A percentile compares a stretch with the other conserved stretches of the same genome.
Evolutionary conservation across 2,329 filamentous ascomycete genomes (phyloP).

Genomic region (Stagonosporopsis cucurbitacearum): DNA sequence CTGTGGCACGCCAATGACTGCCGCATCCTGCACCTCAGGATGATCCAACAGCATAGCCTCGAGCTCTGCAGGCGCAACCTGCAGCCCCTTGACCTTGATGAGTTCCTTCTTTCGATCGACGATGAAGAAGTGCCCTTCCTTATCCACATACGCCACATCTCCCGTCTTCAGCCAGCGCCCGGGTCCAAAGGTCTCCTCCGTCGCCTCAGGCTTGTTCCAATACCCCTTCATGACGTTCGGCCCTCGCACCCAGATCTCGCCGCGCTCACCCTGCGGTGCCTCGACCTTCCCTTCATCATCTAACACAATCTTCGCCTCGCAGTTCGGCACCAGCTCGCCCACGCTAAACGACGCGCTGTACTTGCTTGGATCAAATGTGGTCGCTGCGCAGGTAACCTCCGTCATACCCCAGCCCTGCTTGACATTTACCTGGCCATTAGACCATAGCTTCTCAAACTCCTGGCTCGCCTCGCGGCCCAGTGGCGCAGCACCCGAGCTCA

Average conservation of each 20-base stretch:
- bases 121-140: constrained; percentile 65
- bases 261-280: constrained; percentile 59
- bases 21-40: constrained; percentile 66
- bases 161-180: constrained; percentile 77
- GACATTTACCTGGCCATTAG: constrained; percentile 56
- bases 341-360: constrained; percentile 58
- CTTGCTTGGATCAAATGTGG: constrained; percentile 67
- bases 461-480: constrained; percentile 50
- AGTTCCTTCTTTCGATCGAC: constrained; percentile 76
- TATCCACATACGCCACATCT: constrained; percentile 70
- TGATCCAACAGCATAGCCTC: constrained; percentile 65
- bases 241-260: constrained; percentile 75
- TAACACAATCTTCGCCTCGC: constrained; percentile 68
- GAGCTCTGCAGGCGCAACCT: constrained; percentile 67
- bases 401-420: constrained; percentile 90
- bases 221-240: constrained; percentile 80
- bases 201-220: constrained; percentile 74
- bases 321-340: constrained; percentile 73
- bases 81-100: constrained; percentile 68
- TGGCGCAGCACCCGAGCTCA: constrained; percentile 74
- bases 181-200: constrained; percentile 64
- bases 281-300: constrained; percentile 61
- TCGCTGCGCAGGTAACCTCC: constrained; percentile 74
- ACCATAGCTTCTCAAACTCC: constrained; percentile 66
- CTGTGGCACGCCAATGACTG: constrained; percentile 69